Evolutionary conservation across 2,329 filamentous ascomycete genomes (phyloP), one percentile per base, ranked within the genome.

Genomic region (Thielaviopsis populi): DNA sequence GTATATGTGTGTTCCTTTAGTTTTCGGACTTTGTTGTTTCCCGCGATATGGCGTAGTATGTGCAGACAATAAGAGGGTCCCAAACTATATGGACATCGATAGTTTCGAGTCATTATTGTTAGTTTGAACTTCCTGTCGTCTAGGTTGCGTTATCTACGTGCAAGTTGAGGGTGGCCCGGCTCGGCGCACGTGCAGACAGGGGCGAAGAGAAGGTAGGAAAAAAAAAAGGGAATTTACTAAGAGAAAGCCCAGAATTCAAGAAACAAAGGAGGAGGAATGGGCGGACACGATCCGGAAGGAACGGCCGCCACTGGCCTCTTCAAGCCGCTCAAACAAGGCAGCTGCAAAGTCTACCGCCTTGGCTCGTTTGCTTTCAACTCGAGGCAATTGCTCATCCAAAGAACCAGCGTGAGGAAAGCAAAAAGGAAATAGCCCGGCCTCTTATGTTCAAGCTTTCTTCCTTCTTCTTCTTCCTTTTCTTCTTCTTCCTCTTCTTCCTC

Each of bases 231-330:
- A 50, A 22, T 50, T 50, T 50, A 50, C 19, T 24, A 27, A 27
- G n/a, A 56, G 53, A 56, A 37, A 56, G 37, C n/a, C 53, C n/a
- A 30, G 27, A 30, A 56, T 19, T 56, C 17, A 17, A 46, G 58
- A 43, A 42, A 40, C 22, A 24, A 33, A 30, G n/a, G n/a, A n/a
- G n/a, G 33, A 40, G 60, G n/a, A 50, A 62, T 40, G 5, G 22
- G 43, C 53, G 53, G 53, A 56, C 22, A 41, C 17, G 11, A 50
- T n/a, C 60, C 43, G 60, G 60, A 62, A 62, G 60, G 60, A 53
- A 62, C 30, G 48, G 33, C 60, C 60, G 60, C 48, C 43, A 62
- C 43, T 62, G 59, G 43, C 60, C 48, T 62, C 37, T n/a, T 41
- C 30, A 19, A 56, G 53, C 27, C 27, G 53, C 53, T 15, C 37